phyloP scores from a whole-genome alignment of 257 asterid species.

The Solanum sitiens region DNA sequence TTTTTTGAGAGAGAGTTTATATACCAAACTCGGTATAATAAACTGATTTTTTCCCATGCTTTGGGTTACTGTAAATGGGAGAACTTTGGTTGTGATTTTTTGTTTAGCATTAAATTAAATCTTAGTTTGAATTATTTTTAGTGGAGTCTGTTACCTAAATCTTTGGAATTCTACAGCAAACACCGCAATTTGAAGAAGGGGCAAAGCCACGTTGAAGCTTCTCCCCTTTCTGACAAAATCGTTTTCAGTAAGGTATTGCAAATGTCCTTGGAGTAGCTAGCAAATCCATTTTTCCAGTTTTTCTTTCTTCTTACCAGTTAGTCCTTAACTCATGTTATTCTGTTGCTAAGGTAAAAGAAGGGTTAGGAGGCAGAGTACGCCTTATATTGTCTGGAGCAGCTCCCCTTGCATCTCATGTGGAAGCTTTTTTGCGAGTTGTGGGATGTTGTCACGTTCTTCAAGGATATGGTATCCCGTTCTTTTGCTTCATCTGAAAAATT shows the following conservation, averaged over 20 bases:
- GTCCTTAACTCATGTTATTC: not conserved
- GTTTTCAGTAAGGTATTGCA: constrained; percentile 75
- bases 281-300: not conserved
- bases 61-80: not conserved
- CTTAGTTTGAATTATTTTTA: not conserved
- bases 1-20: not conserved
- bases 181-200: constrained; percentile 67
- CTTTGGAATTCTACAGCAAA: constrained; percentile 39
- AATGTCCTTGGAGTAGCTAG: not conserved
- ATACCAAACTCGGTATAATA: not conserved
- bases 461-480: constrained; percentile 74
- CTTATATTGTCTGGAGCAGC: constrained; percentile 96
- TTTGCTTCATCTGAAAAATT: not conserved
- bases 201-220: constrained; percentile 49
- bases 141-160: not conserved
- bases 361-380: constrained; percentile 85
- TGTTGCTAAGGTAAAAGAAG: constrained; percentile 66
- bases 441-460: constrained; percentile 78
- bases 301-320: constrained; percentile 1
- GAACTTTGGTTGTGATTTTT: not conserved
- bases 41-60: not conserved
- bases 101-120: not conserved
- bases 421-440: constrained; percentile 79
- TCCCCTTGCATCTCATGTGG: constrained; percentile 93
- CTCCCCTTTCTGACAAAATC: constrained; percentile 67